Percentiles rank a stretch among this genome's conserved stretches.
Evolutionary conservation across 164 flowering plant genomes (phyloP).

Genomic region (Malania oleifera): DNA sequence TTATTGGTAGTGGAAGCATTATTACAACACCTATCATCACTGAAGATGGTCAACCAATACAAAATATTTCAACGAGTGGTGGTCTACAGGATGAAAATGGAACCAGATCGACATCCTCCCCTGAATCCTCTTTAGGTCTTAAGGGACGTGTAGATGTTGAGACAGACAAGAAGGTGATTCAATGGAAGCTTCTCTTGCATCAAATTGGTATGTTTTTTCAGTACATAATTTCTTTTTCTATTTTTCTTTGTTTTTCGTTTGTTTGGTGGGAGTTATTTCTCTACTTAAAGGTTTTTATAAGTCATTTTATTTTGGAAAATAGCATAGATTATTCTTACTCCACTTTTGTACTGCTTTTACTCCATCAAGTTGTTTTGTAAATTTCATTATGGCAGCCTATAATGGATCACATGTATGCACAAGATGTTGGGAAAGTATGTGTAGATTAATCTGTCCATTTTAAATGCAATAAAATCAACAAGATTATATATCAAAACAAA

Average conservation of each 20-base stretch:
- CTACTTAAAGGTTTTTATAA: no score
- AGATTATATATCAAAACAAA: no score
- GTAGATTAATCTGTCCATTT: no score
- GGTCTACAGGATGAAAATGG: slow-evolving; percentile 12
- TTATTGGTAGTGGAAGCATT: slow-evolving; percentile 70
- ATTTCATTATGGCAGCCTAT: no score
- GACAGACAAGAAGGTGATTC: slow-evolving; percentile 43
- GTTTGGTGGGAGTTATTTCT: neutral
- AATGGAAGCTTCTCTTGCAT: slow-evolving; percentile 73
- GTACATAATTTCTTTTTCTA: neutral
- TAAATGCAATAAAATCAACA: no score
- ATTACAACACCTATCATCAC: slow-evolving; percentile 52
- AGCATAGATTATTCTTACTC: neutral
- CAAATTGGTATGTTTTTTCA: slow-evolving; percentile 70
- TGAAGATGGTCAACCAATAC: slow-evolving; percentile 59
- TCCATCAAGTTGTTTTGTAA: no score
- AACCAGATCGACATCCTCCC: slow-evolving; percentile 1
- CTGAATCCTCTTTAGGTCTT: slow-evolving; percentile 2
- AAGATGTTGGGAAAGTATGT: no score
- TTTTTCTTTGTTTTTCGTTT: neutral
- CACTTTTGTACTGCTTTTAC: neutral
- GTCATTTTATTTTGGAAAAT: no score
- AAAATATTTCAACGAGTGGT: slow-evolving; percentile 21
- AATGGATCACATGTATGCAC: no score
- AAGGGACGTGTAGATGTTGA: slow-evolving; percentile 14